Base-by-base conservation (phyloP, 805 yeast species). In the Sugiyamaella mastotermitis region DNA sequence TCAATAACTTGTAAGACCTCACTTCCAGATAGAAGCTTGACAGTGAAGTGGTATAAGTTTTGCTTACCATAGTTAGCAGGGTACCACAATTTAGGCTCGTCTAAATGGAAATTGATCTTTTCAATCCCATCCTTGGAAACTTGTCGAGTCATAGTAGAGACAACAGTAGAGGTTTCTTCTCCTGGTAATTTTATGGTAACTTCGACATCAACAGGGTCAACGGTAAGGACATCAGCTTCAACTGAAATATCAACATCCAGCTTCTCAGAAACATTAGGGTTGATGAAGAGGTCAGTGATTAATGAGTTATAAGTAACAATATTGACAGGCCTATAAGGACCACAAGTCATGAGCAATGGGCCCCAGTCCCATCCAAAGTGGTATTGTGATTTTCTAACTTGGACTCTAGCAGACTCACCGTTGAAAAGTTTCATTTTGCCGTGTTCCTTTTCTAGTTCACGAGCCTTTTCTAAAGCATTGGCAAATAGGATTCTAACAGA, bases 331-430 rank as follows among this genome's bases (percentile, higher is more conserved):
- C 56, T 53, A 40, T 59, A 68, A 1, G 70, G 70, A 8, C 75
- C 75, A 49, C 72, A 65, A 3, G 70, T 60, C 51, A 69, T 53
- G 34, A 66, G 50, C 3, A 57, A 39, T 5, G 72, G 56, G 14
- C 76, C 77, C 78, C 78, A 72, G 50, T 72, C 78, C 78, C 77
- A 72, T 2, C 78, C 78, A 47, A 60, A 72, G 43, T 71, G 74
- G 47, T 71, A 71, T 49, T 70, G 77, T 1, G 77, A 73, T 48
- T 72, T 72, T 45, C 78, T 57, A 13, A 66, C 63, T 37, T 69
- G 64, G 38, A 66, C 51, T 26, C 78, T 56, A 33, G 62, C 52
- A 7, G 65, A 42, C 13, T 71, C 74, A 3, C 74, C 76, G 42
- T 68, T 66, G 50, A 56, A 69, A 13, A 62, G 59, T 6, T 29